A percentile compares a stretch with the other conserved stretches of the same genome.
Conservation (phyloP, 1,284 basidiomycete species). For the Malassezia sp. region DNA sequence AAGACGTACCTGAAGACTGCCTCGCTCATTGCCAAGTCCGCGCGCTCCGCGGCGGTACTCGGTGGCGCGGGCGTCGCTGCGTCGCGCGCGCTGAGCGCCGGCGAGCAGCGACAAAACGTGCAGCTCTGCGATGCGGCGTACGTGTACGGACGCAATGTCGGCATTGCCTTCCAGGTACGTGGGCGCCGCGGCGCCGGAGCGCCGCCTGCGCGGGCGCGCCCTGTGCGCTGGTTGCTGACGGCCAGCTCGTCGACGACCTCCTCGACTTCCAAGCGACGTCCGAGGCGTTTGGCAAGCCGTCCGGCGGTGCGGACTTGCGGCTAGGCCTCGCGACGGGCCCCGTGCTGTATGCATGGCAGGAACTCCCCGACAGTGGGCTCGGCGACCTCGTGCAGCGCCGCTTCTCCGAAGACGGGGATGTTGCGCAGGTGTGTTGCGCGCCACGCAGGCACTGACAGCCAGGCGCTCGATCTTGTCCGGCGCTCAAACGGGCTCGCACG, state of each 20-base stretch:
- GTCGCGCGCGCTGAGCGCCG: background rate
- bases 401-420: constrained; percentile 71
- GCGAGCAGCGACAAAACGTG: constrained; percentile 15
- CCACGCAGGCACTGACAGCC: no score
- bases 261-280: constrained; percentile 66
- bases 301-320: constrained; percentile 68
- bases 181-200: no score
- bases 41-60: constrained; percentile 73
- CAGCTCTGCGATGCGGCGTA: constrained; percentile 87
- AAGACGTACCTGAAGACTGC: constrained; percentile 97
- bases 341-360: constrained; percentile 85
- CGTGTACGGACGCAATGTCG: constrained; percentile 74
- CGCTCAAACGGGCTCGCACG: constrained; percentile 29
- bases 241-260: constrained; percentile 81
- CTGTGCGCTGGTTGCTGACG: no score
- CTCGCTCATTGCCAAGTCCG: constrained; percentile 85
- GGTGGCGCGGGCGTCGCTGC: constrained; percentile 62
- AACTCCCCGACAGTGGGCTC: constrained; percentile 57
- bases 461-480: constrained; percentile 50
- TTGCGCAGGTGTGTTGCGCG: no score
- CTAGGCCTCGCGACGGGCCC: constrained; percentile 84
- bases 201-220: no score
- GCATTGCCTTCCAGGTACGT: constrained; percentile 59
- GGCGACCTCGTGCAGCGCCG: constrained; percentile 67
- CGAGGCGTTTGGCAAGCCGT: constrained; percentile 65